Conservation (phyloP, 176 grass and related monocot genomes). For the Eragrostis curvula region DNA sequence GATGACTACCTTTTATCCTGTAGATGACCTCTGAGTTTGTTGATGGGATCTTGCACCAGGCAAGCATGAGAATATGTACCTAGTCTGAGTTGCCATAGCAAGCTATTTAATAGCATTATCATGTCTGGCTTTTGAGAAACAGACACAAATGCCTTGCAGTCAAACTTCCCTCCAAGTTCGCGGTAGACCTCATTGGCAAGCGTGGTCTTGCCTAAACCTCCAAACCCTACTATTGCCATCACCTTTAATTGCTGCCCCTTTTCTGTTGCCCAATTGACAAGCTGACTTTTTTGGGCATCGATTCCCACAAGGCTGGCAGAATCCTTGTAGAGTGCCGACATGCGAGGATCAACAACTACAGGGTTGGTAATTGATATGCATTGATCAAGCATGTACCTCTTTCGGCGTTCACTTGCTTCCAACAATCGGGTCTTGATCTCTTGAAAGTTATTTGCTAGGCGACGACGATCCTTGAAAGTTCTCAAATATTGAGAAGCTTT, state of each 20-base stretch:
- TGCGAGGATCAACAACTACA: background rate
- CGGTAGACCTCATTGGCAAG: constrained; percentile 3
- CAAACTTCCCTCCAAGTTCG: background rate
- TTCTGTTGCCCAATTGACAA: background rate
- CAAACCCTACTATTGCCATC: background rate
- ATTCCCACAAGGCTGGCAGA: background rate
- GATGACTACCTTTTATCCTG: background rate
- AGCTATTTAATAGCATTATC: background rate
- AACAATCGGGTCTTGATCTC: background rate
- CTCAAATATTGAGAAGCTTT: background rate
- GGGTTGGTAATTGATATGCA: background rate
- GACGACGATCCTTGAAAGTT: background rate
- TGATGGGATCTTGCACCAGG: background rate
- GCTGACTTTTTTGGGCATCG: background rate
- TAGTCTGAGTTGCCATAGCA: background rate
- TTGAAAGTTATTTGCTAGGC: background rate
- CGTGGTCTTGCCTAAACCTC: background rate
- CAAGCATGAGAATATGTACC: background rate
- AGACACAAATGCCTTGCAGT: background rate
- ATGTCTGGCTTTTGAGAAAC: background rate
- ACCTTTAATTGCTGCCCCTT: background rate
- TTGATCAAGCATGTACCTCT: constrained; percentile 11
- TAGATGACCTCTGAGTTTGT: background rate
- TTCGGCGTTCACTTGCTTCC: background rate
- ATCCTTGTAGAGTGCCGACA: background rate